Base-by-base conservation (phyloP, 768 basidiomycete genomes). In the Mycena vitilis region DNA sequence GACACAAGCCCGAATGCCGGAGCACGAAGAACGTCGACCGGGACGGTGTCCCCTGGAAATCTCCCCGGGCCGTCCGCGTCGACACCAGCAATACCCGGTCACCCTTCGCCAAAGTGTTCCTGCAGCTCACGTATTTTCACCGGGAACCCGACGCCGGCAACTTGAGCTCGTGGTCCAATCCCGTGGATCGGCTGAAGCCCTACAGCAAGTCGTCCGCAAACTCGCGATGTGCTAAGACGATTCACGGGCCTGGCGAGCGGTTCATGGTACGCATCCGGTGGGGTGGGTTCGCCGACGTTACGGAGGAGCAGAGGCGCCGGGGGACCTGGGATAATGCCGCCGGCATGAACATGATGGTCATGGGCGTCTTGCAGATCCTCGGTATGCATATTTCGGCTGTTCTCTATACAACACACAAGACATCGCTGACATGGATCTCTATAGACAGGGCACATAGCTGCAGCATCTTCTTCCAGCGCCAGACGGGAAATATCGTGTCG, bases 251-350 rank as follows among this genome's bases (percentile, higher is more conserved):
- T 20, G 70, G 60, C 3, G 67, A 69, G 51, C 60, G 70, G 2
- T 71, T 71, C 22, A 22, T 71, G 8, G 61, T 71, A 30, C 66
- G 70, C 25, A 66, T 66, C 12, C 66, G 67, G 11, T 68, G 66
- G 66, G 70, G 67, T 7, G 67, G 70, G 0, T 62, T 64, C 30
- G 66, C 67, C 10, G 66, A 71, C 42, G 45, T 71, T 5, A 5
- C 30, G 7, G 57, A 68, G 40, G 49, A 38, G 5, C 53, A 71
- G 9, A 42, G 67, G 22, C 61, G 57, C 5, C 55, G 63, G 3
- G 63, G 63, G 12, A 23, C 22, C 25, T 8, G 48, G 8, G 51
- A n/a, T 9, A 23, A 38, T 4, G 45, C 56, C n/a, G 57, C 15
- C 4, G 5, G 37, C 20, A 22, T 65, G 4, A 12, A 66, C 25